These are phyloP conservation scores for Aspergillus puulaauensis DNA, from an alignment of 2,329 filamentous ascomycete genomes.

Conservation along the genomic window DNA sequence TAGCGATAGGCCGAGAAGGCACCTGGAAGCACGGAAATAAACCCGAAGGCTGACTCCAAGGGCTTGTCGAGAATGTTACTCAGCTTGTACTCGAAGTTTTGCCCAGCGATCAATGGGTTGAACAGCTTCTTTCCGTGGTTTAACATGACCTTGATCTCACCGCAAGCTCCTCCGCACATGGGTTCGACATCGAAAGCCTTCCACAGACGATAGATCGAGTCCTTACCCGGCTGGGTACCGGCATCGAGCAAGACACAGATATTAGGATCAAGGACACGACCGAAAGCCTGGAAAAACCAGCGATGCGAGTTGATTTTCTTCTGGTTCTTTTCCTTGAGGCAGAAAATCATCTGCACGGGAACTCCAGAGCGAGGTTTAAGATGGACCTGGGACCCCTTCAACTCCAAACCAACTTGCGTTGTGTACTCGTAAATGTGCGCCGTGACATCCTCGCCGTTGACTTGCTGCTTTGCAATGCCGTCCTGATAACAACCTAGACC, in stretches of 20 bases:
- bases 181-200: conserved; percentile 97
- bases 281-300: conserved; percentile 99
- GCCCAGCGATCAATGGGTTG: conserved; percentile 90
- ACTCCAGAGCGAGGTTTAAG: conserved; percentile 79
- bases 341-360: conserved; percentile 95
- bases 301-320: conserved; percentile 99
- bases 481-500: conserved; percentile 97
- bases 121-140: conserved; percentile 80
- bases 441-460: conserved; percentile 94
- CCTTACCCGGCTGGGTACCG: conserved; percentile 88
- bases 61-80: conserved; percentile 99
- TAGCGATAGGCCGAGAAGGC: conserved; percentile 98
- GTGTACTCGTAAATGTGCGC: conserved; percentile 89
- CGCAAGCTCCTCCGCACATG: conserved; percentile 95
- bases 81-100: conserved; percentile 99
- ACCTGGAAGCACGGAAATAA: conserved; percentile 93
- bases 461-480: conserved; percentile 96
- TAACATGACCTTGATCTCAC: conserved; percentile 98
- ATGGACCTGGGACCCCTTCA: conserved; percentile 86
- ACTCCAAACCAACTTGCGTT: conserved; percentile 66
- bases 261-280: conserved; percentile 86
- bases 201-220: conserved; percentile 97
- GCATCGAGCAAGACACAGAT: conserved; percentile 96
- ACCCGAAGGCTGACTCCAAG: conserved; percentile 93
- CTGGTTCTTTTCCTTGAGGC: conserved; percentile 98